Percentiles rank a stretch among this genome's conserved stretches.
phyloP scores from a whole-genome alignment of 1,139 yeast species.

The Hansenula lynferdii region DNA sequence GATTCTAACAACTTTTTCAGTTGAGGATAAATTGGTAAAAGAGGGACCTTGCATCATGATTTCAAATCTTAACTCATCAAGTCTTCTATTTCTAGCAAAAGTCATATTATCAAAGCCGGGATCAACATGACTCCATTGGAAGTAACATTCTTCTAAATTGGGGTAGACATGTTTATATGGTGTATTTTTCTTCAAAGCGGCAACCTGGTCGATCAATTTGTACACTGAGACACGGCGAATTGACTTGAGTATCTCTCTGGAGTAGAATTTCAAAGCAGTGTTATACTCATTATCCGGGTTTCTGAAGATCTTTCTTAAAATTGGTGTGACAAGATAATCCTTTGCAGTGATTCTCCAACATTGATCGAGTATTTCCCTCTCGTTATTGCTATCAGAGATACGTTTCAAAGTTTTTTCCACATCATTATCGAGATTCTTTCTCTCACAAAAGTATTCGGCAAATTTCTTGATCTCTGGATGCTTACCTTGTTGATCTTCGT shows the following conservation, averaged over 20 bases:
- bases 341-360: not conserved
- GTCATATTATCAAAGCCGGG: not conserved
- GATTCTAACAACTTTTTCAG: too few species aligned
- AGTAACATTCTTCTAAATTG: not conserved
- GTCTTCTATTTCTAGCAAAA: not conserved
- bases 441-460: not conserved
- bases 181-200: too few species aligned
- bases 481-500: not conserved
- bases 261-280: not conserved
- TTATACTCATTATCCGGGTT: not conserved
- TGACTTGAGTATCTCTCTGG: not conserved
- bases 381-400: not conserved
- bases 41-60: too few species aligned
- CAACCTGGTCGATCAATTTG: not conserved
- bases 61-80: not conserved
- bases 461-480: not conserved
- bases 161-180: not conserved
- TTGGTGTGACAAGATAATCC: not conserved
- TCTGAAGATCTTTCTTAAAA: not conserved
- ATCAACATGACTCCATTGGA: not conserved
- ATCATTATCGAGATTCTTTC: not conserved
- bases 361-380: not conserved
- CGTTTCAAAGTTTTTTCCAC: not conserved
- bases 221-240: not conserved
- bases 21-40: too few species aligned